Evolutionary conservation across 176 grass and related monocot species (phyloP).

Genomic region (Oryza australiensis): DNA sequence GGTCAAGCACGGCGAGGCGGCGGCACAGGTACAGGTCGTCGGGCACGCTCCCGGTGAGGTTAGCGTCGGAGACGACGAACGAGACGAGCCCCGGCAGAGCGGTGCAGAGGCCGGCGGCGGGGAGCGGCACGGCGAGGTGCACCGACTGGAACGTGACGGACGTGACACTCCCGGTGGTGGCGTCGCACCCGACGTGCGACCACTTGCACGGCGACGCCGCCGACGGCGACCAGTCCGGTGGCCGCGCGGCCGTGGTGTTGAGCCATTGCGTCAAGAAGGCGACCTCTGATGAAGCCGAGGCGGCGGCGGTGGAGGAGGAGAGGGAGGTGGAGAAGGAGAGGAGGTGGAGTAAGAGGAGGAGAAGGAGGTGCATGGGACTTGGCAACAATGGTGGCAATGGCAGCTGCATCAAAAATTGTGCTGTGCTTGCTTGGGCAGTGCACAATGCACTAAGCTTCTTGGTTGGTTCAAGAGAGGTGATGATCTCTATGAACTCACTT

Average conservation of each 20-base stretch:
- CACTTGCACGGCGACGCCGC: constrained; percentile 70
- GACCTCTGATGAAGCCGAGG: constrained; percentile 14
- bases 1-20: constrained; percentile 61
- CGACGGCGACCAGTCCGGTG: constrained; percentile 65
- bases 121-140: constrained; percentile 50
- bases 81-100: constrained; percentile 39
- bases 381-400: constrained; percentile 46
- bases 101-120: constrained; percentile 43
- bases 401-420: constrained; percentile 57
- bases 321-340: constrained; percentile 27
- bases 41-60: constrained; percentile 67
- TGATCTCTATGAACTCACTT: constrained; percentile 46
- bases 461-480: neutral
- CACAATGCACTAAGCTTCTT: constrained; percentile 57
- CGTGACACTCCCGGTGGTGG: constrained; percentile 5
- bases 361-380: constrained; percentile 54
- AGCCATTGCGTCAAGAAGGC: constrained; percentile 73
- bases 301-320: neutral
- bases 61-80: constrained; percentile 70
- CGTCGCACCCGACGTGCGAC: constrained; percentile 67
- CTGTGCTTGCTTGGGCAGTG: constrained; percentile 59
- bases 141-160: constrained; percentile 70
- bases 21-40: constrained; percentile 58
- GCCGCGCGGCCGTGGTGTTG: constrained; percentile 40
- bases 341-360: constrained; percentile 36